Percentiles rank a stretch among this genome's conserved stretches.
Evolutionary conservation across 305 asterid species (phyloP).

Genomic region (Euphrasia arctica): DNA sequence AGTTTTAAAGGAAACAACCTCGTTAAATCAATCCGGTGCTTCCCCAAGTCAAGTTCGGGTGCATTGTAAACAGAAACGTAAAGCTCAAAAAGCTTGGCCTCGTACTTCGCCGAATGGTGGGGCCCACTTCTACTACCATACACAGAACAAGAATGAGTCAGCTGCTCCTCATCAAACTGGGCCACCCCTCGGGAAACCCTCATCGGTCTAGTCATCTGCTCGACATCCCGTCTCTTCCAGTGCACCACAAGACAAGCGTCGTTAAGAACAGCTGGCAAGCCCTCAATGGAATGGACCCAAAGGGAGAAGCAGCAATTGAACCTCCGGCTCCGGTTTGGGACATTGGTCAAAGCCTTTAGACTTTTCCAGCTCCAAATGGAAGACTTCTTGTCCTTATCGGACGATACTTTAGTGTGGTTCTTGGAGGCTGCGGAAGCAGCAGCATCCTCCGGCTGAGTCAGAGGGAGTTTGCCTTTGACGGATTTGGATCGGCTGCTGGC

Average conservation of each 20-base stretch:
- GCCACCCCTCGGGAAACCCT: slow-evolving; percentile 52
- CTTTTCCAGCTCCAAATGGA: slow-evolving; percentile 79
- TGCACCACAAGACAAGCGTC: slow-evolving; percentile 45
- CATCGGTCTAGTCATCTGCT: slow-evolving; percentile 41
- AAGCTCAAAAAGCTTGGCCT: slow-evolving; percentile 76
- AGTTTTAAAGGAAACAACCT: slow-evolving; percentile 90
- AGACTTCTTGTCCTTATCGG: slow-evolving; percentile 60
- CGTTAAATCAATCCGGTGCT: slow-evolving; percentile 79
- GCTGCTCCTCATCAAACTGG: slow-evolving; percentile 71
- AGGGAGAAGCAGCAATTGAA: slow-evolving; percentile 62
- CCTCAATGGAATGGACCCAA: slow-evolving; percentile 74
- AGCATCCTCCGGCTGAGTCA: slow-evolving; percentile 23
- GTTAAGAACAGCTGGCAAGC: slow-evolving; percentile 52
- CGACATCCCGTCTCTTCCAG: slow-evolving; percentile 61
- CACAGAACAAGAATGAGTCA: slow-evolving; percentile 73
- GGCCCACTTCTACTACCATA: slow-evolving; percentile 86
- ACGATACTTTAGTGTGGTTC: slow-evolving; percentile 33
- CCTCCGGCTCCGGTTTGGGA: slow-evolving; percentile 35
- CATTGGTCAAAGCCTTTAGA: slow-evolving; percentile 49
- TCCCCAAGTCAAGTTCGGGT: slow-evolving; percentile 86
- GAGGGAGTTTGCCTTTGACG: slow-evolving; percentile 41
- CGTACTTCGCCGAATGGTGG: slow-evolving; percentile 87
- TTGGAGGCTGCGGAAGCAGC: not conserved
- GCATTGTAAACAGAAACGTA: slow-evolving; percentile 60
- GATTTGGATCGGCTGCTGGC: slow-evolving; percentile 84